Base-by-base conservation (phyloP, 2,329 filamentous ascomycete genomes). In the Trichoderma endophyticum region DNA sequence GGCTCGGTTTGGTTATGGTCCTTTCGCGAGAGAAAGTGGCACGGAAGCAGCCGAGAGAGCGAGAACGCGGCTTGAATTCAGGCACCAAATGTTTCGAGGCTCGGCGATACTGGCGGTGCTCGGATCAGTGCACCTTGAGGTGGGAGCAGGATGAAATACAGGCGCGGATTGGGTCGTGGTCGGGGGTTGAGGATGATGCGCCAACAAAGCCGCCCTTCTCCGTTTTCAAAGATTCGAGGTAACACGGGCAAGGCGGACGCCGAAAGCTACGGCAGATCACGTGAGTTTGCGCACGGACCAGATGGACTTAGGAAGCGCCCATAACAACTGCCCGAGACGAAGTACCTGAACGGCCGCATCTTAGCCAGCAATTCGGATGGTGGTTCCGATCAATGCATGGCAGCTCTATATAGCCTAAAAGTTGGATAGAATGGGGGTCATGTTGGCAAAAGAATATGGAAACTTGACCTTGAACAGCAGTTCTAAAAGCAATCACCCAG, bases 261-360 rank as follows among this genome's bases (percentile, higher is more conserved):
- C 61, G 68, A 56, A 48, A 54, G 43, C 65, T 57, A 26, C 34
- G 73, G 73, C 73, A 59, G 73, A 77, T 81, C 79, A 81, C 80
- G 77, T 80, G 79, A 80, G 76, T 70, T 3, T 24, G 73, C 70
- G 79, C 78, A 79, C 76, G 75, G 75, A 72, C 76, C 76, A 75
- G 12, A 18, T 54, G 57, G 36, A 68, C 65, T 32, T 68, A 4
- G 1, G 18, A n/a, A 34, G 26, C 57, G 57, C 57, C n/a, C 30
- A 28, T 3, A 39, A n/a, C 36, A 21, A 39, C 60, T 9, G 57
- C 30, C 30, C 57, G 21, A 12, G 1, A 21, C 30, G 12, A 60
- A 34, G 57, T 60, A 60, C 57, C 57, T 60, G 30, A 21, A 34
- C 11, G 11, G 9, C 6, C 18, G 56, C 15, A 32, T n/a, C 48